Evolutionary conservation across 1,139 yeast species (phyloP).

Genomic region (Taiozyma sp.): DNA sequence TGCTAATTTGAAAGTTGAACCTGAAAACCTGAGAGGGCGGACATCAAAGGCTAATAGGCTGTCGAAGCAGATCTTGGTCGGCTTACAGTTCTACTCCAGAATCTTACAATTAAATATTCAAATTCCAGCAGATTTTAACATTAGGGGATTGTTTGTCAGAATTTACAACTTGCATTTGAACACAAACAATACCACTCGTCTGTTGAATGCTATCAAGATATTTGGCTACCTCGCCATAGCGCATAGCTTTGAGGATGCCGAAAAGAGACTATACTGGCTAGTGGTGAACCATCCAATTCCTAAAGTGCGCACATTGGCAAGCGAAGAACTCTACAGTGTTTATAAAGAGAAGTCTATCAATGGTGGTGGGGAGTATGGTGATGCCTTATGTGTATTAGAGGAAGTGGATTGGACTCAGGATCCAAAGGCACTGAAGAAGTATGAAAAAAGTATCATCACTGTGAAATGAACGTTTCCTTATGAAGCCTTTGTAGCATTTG

Average conservation of each 20-base stretch:
- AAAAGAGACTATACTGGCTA: constrained; percentile 30
- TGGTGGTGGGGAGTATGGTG: constrained; percentile 6
- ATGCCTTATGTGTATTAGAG: constrained; percentile 8
- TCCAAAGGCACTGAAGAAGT: constrained; percentile 1
- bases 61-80: constrained; percentile 23
- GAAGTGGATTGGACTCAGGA: constrained; percentile 11
- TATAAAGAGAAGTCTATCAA: constrained; percentile 23
- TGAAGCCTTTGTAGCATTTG: constrained; percentile 8
- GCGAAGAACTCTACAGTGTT: constrained; percentile 34
- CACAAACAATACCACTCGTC: constrained; percentile 34
- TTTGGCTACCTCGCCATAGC: constrained; percentile 32
- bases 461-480: neutral
- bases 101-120: constrained; percentile 25
- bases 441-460: constrained; percentile 2
- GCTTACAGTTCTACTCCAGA: constrained; percentile 28
- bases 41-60: constrained; percentile 16
- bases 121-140: constrained; percentile 33
- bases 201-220: constrained; percentile 32
- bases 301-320: constrained; percentile 29
- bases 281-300: constrained; percentile 30
- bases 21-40: constrained; percentile 10
- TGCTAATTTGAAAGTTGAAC: constrained; percentile 15
- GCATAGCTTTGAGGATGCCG: constrained; percentile 20
- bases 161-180: constrained; percentile 54
- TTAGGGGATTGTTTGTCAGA: constrained; percentile 42